Evolutionary conservation across 306 rosid genomes (phyloP).

Genomic region (Cyclanthera cordifolia): DNA sequence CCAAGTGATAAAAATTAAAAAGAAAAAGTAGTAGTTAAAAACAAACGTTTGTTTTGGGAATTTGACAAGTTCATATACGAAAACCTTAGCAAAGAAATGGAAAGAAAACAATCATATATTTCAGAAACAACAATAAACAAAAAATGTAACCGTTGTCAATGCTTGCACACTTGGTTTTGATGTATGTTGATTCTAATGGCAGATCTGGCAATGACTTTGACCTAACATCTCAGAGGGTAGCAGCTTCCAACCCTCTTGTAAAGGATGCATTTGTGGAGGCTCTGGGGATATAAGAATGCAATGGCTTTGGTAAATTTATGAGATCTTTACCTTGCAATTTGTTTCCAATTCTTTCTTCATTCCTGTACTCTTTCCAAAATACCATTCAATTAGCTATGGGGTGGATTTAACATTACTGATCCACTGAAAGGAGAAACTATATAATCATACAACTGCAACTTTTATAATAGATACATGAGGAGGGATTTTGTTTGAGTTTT

Average conservation of each 20-base stretch:
- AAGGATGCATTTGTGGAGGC: conserved; percentile 64
- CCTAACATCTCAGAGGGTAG: conserved; percentile 68
- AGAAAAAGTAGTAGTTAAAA: background rate
- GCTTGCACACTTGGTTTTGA: conserved; percentile 11
- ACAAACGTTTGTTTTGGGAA: background rate
- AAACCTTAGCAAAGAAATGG: background rate
- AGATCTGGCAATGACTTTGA: conserved; percentile 88
- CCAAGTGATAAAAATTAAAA: background rate
- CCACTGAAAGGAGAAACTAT: background rate
- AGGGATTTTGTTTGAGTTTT: background rate
- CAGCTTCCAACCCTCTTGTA: conserved; percentile 73
- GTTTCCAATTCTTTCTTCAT: background rate
- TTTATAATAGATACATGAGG: background rate
- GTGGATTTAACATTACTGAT: background rate
- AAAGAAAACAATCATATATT: background rate
- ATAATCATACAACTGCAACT: background rate
- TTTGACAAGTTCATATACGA: background rate
- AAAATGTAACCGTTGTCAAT: too few relatives aligned
- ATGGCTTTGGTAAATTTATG: background rate
- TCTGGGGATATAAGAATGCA: conserved; percentile 25
- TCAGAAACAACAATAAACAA: background rate
- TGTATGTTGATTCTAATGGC: conserved; percentile 18
- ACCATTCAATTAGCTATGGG: background rate
- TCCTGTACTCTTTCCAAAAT: background rate
- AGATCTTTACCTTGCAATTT: background rate